Conservation (phyloP, 805 yeast species). For the Blastobotrys chiropterorum region DNA sequence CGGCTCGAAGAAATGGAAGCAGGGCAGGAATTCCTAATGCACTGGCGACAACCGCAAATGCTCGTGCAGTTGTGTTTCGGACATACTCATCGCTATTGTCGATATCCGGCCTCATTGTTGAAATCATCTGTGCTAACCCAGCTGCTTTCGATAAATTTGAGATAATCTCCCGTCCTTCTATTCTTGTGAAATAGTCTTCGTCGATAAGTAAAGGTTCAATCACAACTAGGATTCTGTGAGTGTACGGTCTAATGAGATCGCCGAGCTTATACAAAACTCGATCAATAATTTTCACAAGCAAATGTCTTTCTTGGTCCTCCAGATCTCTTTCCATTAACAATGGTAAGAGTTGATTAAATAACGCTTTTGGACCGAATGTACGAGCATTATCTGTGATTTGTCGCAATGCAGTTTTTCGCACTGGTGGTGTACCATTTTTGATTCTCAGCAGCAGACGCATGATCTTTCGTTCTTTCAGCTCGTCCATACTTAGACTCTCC, state of each 20-base stretch:
- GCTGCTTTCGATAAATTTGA: slow-evolving; percentile 72
- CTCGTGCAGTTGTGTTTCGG: slow-evolving; percentile 66
- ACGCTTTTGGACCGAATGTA: slow-evolving; percentile 58
- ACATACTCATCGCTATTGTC: slow-evolving; percentile 78
- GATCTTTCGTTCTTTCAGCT: slow-evolving; percentile 52
- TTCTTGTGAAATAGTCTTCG: slow-evolving; percentile 65
- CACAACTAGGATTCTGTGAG: slow-evolving; percentile 65
- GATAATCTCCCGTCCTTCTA: slow-evolving; percentile 75
- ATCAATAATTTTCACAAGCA: slow-evolving; percentile 69
- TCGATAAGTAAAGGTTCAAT: slow-evolving; percentile 76
- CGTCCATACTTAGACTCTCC: slow-evolving; percentile 41
- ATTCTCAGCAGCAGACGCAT: slow-evolving; percentile 59
- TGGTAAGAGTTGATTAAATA: slow-evolving; percentile 71
- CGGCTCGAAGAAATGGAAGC: slow-evolving; percentile 78
- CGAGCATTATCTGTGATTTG: slow-evolving; percentile 57
- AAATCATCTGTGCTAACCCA: slow-evolving; percentile 75
- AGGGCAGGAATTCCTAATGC: slow-evolving; percentile 67
- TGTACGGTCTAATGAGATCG: slow-evolving; percentile 60
- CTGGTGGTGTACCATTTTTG: slow-evolving; percentile 69
- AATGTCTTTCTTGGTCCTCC: slow-evolving; percentile 78
- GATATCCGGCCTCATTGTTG: slow-evolving; percentile 72
- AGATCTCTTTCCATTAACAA: slow-evolving; percentile 62
- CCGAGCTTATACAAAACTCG: slow-evolving; percentile 63
- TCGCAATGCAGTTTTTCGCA: slow-evolving; percentile 64
- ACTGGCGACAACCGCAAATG: slow-evolving; percentile 77